phyloP scores from a whole-genome alignment of 2,329 filamentous ascomycete genomes.

The Aspergillus udagawae region DNA sequence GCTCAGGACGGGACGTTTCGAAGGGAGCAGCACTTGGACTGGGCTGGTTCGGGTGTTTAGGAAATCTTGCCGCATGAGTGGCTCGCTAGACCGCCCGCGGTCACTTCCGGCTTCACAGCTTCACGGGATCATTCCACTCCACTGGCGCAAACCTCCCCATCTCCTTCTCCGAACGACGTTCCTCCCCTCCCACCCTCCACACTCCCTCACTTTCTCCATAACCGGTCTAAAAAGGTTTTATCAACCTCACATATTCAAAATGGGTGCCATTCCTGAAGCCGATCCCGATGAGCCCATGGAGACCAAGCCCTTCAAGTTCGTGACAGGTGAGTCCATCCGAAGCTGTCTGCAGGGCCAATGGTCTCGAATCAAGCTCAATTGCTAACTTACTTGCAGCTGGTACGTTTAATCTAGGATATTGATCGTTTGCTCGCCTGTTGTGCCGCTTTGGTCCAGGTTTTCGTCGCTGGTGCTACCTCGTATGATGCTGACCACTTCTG shows the following conservation, averaged over 20 bases:
- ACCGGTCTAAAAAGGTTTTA: constrained; percentile 11
- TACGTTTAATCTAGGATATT: constrained; percentile 32
- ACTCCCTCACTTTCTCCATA: constrained; percentile 9
- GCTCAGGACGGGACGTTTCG: constrained; percentile 10
- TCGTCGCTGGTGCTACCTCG: constrained; percentile 8
- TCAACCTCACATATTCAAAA: constrained; percentile 52
- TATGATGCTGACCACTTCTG: constrained; percentile 29
- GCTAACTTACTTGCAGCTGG: constrained; percentile 47
- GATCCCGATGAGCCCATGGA: constrained; percentile 73
- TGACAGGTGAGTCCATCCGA: constrained; percentile 71
- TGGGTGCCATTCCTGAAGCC: constrained; percentile 67
- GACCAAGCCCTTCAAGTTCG: constrained; percentile 99
- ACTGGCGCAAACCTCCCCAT: constrained; percentile 28
- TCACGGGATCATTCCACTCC: constrained; percentile 29
- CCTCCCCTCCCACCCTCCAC: constrained; percentile 19
- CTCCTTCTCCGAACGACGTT: constrained; percentile 21
- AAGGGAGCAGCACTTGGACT: constrained; percentile 13
- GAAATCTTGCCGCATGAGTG: constrained; percentile 32
- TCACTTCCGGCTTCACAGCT: constrained; percentile 34
- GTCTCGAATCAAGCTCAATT: constrained; percentile 28
- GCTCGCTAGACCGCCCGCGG: constrained; percentile 38
- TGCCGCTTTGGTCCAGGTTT: constrained; percentile 6
- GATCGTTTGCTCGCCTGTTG: constrained; percentile 10
- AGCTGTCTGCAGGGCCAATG: constrained; percentile 17
- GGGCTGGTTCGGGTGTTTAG: constrained; percentile 33